phyloP scores from a whole-genome alignment of 208 protist genomes.

The Acanthamoeba rhysodes region DNA sequence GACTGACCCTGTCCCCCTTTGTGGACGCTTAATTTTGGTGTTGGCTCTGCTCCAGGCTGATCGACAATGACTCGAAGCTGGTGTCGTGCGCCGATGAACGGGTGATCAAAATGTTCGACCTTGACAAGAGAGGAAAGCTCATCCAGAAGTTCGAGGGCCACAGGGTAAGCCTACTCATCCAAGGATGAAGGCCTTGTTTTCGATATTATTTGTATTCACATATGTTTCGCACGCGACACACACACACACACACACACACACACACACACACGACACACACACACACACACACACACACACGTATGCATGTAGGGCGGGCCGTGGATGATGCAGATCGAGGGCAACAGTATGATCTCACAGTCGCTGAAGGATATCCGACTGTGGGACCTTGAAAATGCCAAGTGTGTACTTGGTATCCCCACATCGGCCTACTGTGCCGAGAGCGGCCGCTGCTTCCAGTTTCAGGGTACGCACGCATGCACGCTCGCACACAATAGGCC shows the following conservation, averaged over 20 bases:
- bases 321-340: slow-evolving; percentile 25
- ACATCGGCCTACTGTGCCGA: background rate
- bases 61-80: slow-evolving; percentile 45
- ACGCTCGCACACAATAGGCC: background rate
- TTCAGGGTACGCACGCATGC: background rate
- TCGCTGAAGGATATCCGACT: background rate
- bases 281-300: too few relatives aligned
- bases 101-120: slow-evolving; percentile 11
- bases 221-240: too few relatives aligned
- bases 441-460: slow-evolving; percentile 56
- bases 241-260: too few relatives aligned
- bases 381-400: slow-evolving; percentile 26
- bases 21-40: background rate
- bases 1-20: background rate
- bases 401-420: background rate
- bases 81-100: slow-evolving; percentile 14
- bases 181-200: background rate
- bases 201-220: too few relatives aligned
- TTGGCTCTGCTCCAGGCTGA: background rate
- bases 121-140: background rate
- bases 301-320: background rate
- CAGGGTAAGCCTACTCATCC: background rate
- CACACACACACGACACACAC: too few relatives aligned
- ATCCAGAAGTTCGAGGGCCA: slow-evolving; percentile 1
- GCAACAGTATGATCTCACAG: slow-evolving; percentile 21